phyloP scores from a whole-genome alignment of 768 basidiomycete genomes.

The Boletus subcaerulescens region DNA sequence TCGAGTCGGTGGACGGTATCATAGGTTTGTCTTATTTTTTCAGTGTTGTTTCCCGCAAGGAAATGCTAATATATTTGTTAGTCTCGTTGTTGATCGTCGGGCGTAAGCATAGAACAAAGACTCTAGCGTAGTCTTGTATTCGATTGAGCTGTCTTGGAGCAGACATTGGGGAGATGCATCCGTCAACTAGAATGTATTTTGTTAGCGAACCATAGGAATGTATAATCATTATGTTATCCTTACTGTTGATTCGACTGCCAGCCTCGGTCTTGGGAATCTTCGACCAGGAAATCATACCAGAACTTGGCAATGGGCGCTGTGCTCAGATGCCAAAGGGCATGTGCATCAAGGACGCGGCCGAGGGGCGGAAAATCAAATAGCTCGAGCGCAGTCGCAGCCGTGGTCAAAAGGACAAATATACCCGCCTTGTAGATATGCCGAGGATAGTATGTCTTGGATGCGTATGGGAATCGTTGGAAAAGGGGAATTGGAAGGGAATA shows the following conservation, averaged over 20 bases:
- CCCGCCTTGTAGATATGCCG: slow-evolving; percentile 51
- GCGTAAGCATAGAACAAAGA: slow-evolving; percentile 22
- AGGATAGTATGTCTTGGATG: slow-evolving; percentile 58
- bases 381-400: slow-evolving; percentile 74
- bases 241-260: slow-evolving; percentile 52
- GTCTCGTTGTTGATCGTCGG: slow-evolving; percentile 35
- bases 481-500: slow-evolving; percentile 57
- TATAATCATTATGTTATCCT: slow-evolving; percentile 5
- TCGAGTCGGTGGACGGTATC: slow-evolving; percentile 35
- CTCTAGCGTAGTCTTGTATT: slow-evolving; percentile 5
- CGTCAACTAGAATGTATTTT: slow-evolving; percentile 14
- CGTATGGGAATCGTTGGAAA: slow-evolving; percentile 53
- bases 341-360: slow-evolving; percentile 78
- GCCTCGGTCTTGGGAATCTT: slow-evolving; percentile 67
- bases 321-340: slow-evolving; percentile 87
- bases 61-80: slow-evolving; percentile 9
- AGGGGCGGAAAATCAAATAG: slow-evolving; percentile 89
- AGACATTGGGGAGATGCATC: neutral
- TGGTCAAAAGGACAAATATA: slow-evolving; percentile 66
- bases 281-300: slow-evolving; percentile 85
- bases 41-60: neutral
- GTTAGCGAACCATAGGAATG: slow-evolving; percentile 4
- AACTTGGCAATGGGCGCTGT: slow-evolving; percentile 73
- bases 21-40: slow-evolving; percentile 26
- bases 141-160: neutral